phyloP scores from a whole-genome alignment of 2,329 filamentous ascomycete species.

The Pyrenophora graminea region DNA sequence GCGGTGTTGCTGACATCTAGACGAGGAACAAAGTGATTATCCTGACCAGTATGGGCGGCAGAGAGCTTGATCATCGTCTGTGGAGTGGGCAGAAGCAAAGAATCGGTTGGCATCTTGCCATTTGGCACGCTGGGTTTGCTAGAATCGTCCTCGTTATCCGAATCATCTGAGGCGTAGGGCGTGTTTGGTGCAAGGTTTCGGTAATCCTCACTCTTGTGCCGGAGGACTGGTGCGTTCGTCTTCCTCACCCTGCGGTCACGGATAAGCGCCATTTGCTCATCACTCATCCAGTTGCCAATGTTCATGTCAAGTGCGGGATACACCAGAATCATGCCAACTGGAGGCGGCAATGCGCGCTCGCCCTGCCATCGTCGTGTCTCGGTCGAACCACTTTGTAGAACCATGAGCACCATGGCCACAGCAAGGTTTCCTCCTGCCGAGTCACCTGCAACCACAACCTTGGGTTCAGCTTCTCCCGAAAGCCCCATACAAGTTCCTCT shows the following conservation, averaged over 20 bases:
- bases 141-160: slow-evolving; percentile 55
- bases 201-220: slow-evolving; percentile 88
- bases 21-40: slow-evolving; percentile 26
- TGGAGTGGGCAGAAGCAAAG: slow-evolving; percentile 29
- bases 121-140: slow-evolving; percentile 15
- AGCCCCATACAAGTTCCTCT: slow-evolving; percentile 77
- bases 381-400: slow-evolving; percentile 72
- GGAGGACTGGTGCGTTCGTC: slow-evolving; percentile 77
- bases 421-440: slow-evolving; percentile 83
- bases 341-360: slow-evolving; percentile 67
- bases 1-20: slow-evolving; percentile 25
- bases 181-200: slow-evolving; percentile 78
- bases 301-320: slow-evolving; percentile 96
- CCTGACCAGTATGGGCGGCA: slow-evolving; percentile 45
- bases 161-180: slow-evolving; percentile 78
- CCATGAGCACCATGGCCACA: slow-evolving; percentile 82
- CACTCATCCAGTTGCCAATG: slow-evolving; percentile 98
- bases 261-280: slow-evolving; percentile 95
- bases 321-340: slow-evolving; percentile 80
- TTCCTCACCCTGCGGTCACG: slow-evolving; percentile 77
- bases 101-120: slow-evolving; percentile 25
- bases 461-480: slow-evolving; percentile 67
- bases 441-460: slow-evolving; percentile 75
- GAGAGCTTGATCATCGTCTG: slow-evolving; percentile 46
- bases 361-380: slow-evolving; percentile 61